phyloP scores from a whole-genome alignment of 1,284 basidiomycete genomes.

The Apiotrichum mycotoxinovorans region DNA sequence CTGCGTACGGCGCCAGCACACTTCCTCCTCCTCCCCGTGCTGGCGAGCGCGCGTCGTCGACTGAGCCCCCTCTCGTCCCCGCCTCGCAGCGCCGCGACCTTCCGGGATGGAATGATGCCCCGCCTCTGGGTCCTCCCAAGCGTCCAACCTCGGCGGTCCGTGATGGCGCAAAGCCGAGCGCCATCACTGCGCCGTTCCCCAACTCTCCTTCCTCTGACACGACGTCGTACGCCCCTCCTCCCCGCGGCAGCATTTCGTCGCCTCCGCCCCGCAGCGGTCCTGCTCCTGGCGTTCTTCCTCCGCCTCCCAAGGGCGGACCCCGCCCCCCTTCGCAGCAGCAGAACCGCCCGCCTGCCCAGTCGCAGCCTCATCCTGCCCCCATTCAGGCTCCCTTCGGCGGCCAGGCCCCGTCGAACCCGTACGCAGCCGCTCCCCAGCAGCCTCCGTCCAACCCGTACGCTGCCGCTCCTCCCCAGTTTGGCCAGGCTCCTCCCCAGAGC shows the following conservation, averaged over 20 bases:
- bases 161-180: conserved; percentile 56
- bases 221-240: conserved; percentile 21
- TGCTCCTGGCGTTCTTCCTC: conserved; percentile 42
- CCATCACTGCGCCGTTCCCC: conserved; percentile 87
- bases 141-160: conserved; percentile 56
- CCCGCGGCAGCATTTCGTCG: conserved; percentile 27
- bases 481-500: conserved; percentile 15
- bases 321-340: conserved; percentile 41
- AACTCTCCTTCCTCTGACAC: conserved; percentile 52
- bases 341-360: background rate
- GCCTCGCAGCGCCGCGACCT: conserved; percentile 56
- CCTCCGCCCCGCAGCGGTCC: conserved; percentile 37
- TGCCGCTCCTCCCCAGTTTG: conserved; percentile 3
- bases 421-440: background rate
- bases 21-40: conserved; percentile 48
- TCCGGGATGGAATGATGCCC: conserved; percentile 83
- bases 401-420: conserved; percentile 1
- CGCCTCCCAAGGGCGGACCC: conserved; percentile 46
- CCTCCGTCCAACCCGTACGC: background rate
- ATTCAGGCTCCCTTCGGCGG: conserved; percentile 4
- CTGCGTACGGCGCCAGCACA: conserved; percentile 39
- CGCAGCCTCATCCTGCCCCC: conserved; percentile 18
- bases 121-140: conserved; percentile 54
- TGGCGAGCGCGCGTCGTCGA: conserved; percentile 12
- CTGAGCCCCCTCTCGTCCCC: conserved; percentile 34